These are phyloP conservation scores for Talaromyces sp. DNA, from an alignment of 2,329 filamentous ascomycete species.

Conservation along the genomic window DNA sequence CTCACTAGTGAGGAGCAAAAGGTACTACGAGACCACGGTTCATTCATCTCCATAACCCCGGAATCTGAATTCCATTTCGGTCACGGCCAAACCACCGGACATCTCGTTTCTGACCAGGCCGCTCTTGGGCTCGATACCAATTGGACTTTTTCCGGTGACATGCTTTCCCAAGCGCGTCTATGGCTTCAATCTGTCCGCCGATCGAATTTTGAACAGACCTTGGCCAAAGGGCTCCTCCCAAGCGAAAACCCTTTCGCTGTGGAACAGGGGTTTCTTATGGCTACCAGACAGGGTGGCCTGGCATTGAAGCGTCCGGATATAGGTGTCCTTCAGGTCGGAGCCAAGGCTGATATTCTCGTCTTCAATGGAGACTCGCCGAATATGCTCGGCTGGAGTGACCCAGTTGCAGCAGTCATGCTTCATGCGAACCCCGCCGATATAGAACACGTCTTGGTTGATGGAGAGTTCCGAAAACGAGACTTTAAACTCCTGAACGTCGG, in stretches of 20 bases:
- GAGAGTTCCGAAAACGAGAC: background rate
- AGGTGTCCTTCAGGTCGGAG: background rate
- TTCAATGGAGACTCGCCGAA: constrained; percentile 47
- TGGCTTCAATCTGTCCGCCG: constrained; percentile 44
- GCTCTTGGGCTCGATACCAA: constrained; percentile 54
- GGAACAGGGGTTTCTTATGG: background rate
- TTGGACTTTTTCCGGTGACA: constrained; percentile 49
- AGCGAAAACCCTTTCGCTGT: background rate
- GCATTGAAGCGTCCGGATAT: constrained; percentile 1
- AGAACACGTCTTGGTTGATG: background rate
- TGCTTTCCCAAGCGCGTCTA: constrained; percentile 50
- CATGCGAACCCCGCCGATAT: constrained; percentile 29
- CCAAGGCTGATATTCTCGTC: constrained; percentile 40
- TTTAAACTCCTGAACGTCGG: background rate
- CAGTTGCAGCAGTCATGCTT: constrained; percentile 53
- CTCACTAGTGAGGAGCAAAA: constrained; percentile 20
- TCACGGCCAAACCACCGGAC: constrained; percentile 44
- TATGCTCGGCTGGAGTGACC: constrained; percentile 53
- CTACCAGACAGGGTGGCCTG: background rate
- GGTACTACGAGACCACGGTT: constrained; percentile 47
- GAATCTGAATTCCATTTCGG: constrained; percentile 59
- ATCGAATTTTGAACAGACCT: background rate
- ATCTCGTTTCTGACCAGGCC: constrained; percentile 48
- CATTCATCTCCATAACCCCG: constrained; percentile 54
- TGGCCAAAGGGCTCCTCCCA: background rate